These are phyloP conservation scores for Klebsormidium nitens DNA, from an alignment of 139 green algal species.

Conservation along the genomic window DNA sequence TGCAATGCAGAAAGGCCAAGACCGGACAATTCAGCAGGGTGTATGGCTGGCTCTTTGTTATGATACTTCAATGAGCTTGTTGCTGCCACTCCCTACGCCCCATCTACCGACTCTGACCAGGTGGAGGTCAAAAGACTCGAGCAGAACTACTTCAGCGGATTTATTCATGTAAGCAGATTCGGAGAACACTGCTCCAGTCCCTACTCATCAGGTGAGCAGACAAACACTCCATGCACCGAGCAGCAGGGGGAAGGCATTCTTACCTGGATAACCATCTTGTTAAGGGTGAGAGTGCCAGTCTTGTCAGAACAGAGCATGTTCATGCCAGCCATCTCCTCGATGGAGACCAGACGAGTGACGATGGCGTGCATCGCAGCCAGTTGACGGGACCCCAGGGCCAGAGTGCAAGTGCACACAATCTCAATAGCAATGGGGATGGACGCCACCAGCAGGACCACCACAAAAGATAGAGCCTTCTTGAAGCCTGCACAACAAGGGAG, in stretches of 20 bases:
- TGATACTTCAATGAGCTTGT: too few species aligned
- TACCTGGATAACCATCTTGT: slow-evolving; percentile 84
- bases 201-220: too few species aligned
- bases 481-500: slow-evolving; percentile 23
- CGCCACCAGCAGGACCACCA: slow-evolving; percentile 69
- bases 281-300: slow-evolving; percentile 82
- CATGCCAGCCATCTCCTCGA: slow-evolving; percentile 88
- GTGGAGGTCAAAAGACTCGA: too few species aligned
- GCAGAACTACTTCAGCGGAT: too few species aligned
- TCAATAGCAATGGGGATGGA: slow-evolving; percentile 67
- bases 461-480: slow-evolving; percentile 60
- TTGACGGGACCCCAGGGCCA: slow-evolving; percentile 66
- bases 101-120: too few species aligned
- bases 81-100: too few species aligned
- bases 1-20: too few species aligned
- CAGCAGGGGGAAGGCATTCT: slow-evolving; percentile 44
- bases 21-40: too few species aligned
- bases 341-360: slow-evolving; percentile 75
- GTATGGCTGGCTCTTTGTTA: too few species aligned
- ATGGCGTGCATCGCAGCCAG: slow-evolving; percentile 81
- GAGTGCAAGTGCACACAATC: slow-evolving; percentile 71
- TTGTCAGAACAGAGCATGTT: slow-evolving; percentile 84
- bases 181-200: too few species aligned
- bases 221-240: too few species aligned
- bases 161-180: too few species aligned